Evolutionary conservation across 768 basidiomycete species (phyloP), one percentile per base, ranked within the genome.

Genomic region (Agaricus subrufescens): DNA sequence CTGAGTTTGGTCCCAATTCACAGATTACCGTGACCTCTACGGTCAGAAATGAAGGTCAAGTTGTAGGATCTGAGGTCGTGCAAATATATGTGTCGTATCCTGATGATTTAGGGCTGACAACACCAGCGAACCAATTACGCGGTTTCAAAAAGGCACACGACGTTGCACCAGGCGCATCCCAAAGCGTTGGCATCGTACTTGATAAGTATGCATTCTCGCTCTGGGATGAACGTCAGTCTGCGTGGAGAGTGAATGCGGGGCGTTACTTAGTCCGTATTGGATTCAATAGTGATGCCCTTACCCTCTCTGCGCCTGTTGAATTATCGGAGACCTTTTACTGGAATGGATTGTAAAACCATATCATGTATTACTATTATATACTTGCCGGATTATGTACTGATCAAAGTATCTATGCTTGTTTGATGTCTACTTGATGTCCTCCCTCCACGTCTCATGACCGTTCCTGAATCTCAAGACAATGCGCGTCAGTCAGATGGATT

Each of bases 191-290:
- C 12, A 62, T 92, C 56, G 62, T 57, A 14, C 68, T 91, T 47
- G 82, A 89, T 66, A 86, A 84, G 66, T 83, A 83, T 58, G 85
- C 89, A 3, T 77, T 91, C 52, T 85, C 84, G 0, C 84, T 75
- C 48, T 89, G 85, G 82, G 78, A 85, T 58, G 72, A 75, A 12
- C 57, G 49, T 30, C 67, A 68, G 55, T 61, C 68, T 29, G 61
- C 66, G 14, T 88, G 85, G 85, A 69, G 69, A 47, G 77, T 81
- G 15, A 73, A 73, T 49, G 68, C 64, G 23, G 87, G 86, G 11
- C 68, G 67, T 37, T 87, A 85, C 63, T 63, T 61, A 7, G 62
- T 87, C 8, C 68, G 72, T 52, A 69, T 82, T 27, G 84, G 83
- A 3, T 62, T 74, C 6, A 71, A 63, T 57, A 71, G 69, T 50